Conservation (phyloP, 352 stramenopile genomes). For the Pythium brassicae region DNA sequence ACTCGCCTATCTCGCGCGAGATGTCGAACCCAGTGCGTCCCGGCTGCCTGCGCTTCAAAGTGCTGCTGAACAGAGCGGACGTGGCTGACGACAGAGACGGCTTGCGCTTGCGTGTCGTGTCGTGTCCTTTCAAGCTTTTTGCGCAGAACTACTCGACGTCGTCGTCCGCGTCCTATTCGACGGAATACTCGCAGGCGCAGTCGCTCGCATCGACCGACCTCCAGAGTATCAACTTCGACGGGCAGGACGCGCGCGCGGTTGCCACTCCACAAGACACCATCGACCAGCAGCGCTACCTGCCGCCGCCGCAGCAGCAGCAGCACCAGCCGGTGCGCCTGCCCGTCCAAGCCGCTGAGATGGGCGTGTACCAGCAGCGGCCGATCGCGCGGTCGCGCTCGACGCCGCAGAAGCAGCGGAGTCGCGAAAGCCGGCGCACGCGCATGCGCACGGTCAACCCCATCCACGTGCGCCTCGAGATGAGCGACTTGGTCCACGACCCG, state of each 20-base stretch:
- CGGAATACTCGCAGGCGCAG: constrained; percentile 5
- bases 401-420: constrained; percentile 22
- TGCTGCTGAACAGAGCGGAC: background rate
- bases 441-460: constrained; percentile 49
- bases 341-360: background rate
- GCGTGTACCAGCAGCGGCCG: constrained; percentile 6
- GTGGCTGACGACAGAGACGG: background rate
- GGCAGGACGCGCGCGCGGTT: background rate
- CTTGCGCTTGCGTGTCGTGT: constrained; percentile 3
- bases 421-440: constrained; percentile 18
- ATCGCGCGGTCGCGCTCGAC: constrained; percentile 16
- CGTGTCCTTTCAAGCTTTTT: constrained; percentile 12
- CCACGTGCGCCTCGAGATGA: constrained; percentile 14
- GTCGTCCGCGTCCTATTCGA: constrained; percentile 7
- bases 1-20: constrained; percentile 50
- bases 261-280: background rate
- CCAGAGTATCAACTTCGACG: background rate
- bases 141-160: constrained; percentile 7
- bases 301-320: background rate
- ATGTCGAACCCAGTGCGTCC: constrained; percentile 48
- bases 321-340: background rate
- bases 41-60: background rate
- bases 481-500: constrained; percentile 12
- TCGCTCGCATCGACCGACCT: constrained; percentile 2
- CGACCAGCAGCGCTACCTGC: background rate